A percentile compares a stretch with the other conserved stretches of the same genome.
phyloP scores from a whole-genome alignment of 495 filamentous ascomycete genomes.

The Aspergillus olivimuriae region DNA sequence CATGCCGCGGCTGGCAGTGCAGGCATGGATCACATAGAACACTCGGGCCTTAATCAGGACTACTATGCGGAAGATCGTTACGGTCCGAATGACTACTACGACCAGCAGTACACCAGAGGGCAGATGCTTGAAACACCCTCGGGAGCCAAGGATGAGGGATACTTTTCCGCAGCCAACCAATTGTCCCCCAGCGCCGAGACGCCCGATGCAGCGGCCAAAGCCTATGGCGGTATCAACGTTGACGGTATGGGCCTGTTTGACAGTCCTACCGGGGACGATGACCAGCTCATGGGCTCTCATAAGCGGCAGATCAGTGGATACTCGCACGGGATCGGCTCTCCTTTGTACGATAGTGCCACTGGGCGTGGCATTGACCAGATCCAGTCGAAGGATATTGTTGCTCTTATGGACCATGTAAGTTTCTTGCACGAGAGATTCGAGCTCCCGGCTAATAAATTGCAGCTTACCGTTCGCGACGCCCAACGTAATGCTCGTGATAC shows the following conservation, averaged over 20 bases:
- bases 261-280: constrained; percentile 56
- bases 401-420: constrained; percentile 92
- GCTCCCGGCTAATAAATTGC: constrained; percentile 35
- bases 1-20: constrained; percentile 36
- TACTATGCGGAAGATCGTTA: constrained; percentile 37
- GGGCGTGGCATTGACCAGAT: constrained; percentile 87
- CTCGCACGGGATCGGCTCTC: constrained; percentile 71
- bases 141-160: constrained; percentile 73
- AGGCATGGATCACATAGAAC: constrained; percentile 22
- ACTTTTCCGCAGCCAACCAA: constrained; percentile 77
- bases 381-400: constrained; percentile 94
- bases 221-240: constrained; percentile 50
- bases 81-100: too few species aligned
- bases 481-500: constrained; percentile 96
- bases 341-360: constrained; percentile 85
- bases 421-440: too few species aligned
- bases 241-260: constrained; percentile 50
- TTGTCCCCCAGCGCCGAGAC: constrained; percentile 49
- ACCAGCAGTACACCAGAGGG: constrained; percentile 23
- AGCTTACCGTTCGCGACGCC: constrained; percentile 93
- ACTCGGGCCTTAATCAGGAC: constrained; percentile 27
- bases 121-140: constrained; percentile 38
- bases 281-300: constrained; percentile 54
- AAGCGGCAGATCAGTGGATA: constrained; percentile 75
- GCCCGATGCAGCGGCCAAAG: constrained; percentile 56